A percentile compares a stretch with the other conserved stretches of the same genome.
Evolutionary conservation across 768 basidiomycete species (phyloP).

Genomic region (Boletales sp.): DNA sequence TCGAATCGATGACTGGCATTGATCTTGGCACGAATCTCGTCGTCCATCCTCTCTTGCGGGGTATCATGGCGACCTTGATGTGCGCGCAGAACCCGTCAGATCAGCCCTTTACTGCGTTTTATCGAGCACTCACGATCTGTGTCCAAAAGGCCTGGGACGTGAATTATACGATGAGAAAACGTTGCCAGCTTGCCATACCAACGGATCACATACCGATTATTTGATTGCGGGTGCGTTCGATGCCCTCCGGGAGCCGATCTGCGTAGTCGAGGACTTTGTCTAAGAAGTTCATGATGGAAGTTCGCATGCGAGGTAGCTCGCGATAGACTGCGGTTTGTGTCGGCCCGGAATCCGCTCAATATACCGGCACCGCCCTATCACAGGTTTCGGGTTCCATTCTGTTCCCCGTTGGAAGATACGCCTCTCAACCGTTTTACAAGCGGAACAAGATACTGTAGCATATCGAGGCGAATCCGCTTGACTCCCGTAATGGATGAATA

Average conservation of each 20-base stretch:
- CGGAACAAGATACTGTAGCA: too few species aligned
- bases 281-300: conserved; percentile 38
- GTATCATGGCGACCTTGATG: conserved; percentile 64
- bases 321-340: neutral
- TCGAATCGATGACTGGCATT: conserved; percentile 76
- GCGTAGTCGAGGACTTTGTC: conserved; percentile 35
- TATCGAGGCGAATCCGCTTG: too few species aligned
- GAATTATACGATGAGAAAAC: neutral
- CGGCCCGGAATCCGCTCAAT: neutral
- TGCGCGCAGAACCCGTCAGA: conserved; percentile 1
- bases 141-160: conserved; percentile 29
- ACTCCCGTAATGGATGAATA: too few species aligned
- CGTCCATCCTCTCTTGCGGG: conserved; percentile 66
- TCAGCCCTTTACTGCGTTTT: neutral
- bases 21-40: conserved; percentile 72
- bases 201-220: conserved; percentile 29
- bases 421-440: too few species aligned
- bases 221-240: conserved; percentile 35
- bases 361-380: too few species aligned
- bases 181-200: neutral
- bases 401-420: too few species aligned
- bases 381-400: too few species aligned
- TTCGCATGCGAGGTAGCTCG: neutral
- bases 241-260: conserved; percentile 36
- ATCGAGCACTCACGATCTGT: conserved; percentile 29